Base-by-base conservation (phyloP, 768 basidiomycete species). In the Phanerochaete carnosa region DNA sequence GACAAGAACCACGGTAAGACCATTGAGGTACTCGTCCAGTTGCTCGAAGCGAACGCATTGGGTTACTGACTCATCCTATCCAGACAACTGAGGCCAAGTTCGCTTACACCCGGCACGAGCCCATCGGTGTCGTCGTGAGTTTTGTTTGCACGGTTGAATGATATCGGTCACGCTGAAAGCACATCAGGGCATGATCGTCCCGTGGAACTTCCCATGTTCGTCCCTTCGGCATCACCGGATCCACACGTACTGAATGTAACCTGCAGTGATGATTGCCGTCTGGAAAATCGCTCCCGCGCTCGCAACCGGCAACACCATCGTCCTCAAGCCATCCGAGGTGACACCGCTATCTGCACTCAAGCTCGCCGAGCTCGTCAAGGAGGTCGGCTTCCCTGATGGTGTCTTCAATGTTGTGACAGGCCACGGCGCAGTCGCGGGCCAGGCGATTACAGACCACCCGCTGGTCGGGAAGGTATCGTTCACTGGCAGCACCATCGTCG, bases 261-360 rank as follows among this genome's bases (percentile, higher is more conserved):
- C 11, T n/a, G 25, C 43, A 77, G 77, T 85, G 57, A 71, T 81
- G 53, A 89, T 93, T 84, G 73, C 87, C 61, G 68, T 81, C 3
- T 90, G 88, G 88, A 92, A 94, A 73, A 64, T 90, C 58, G 89
- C 76, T 0, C 90, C 92, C 6, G 90, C 90, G 1, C 79, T 94
- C 45, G 90, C 91, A 2, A 83, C 85, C 1, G 92, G 93, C 50
- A 93, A 92, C 74, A 75, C 83, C 2, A 77, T 94, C 62, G 78
- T 95, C 60, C 76, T 94, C 68, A 95, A 92, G 76, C 87, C 90
- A 6, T 92, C 90, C 1, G 91, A 92, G 66, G 77, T 91, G 62
- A 92, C 90, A 0, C 89, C 90, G 4, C 73, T 90, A 30, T 82
- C 87, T 12, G 88, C 88, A 3, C 71, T 90, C 49, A 74, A 73